Conservation (phyloP, 2,329 filamentous ascomycete genomes). For the Periconia digitata region DNA sequence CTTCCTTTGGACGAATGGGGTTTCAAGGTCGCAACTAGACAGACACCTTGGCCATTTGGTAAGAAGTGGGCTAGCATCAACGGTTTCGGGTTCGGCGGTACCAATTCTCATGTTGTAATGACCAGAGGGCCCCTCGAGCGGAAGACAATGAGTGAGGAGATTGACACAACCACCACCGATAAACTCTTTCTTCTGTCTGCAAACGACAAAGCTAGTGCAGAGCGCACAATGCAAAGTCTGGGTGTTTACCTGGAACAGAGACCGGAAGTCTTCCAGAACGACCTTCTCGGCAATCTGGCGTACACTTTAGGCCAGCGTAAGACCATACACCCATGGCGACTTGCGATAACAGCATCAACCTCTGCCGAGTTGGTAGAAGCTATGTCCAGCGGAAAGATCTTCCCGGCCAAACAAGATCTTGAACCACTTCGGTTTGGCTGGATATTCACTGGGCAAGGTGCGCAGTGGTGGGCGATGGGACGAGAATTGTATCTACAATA, state of each 20-base stretch:
- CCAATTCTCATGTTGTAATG: constrained; percentile 38
- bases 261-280: constrained; percentile 27
- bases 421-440: constrained; percentile 21
- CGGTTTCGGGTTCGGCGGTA: constrained; percentile 50
- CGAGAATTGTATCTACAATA: constrained; percentile 12
- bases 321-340: constrained; percentile 23
- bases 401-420: constrained; percentile 21
- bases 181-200: constrained; percentile 23
- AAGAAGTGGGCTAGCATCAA: constrained; percentile 48
- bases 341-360: constrained; percentile 18
- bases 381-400: constrained; percentile 18
- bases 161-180: constrained; percentile 17
- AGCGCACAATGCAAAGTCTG: constrained; percentile 23
- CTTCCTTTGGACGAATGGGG: constrained; percentile 26
- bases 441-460: constrained; percentile 38
- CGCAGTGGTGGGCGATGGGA: constrained; percentile 38
- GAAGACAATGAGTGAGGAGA: constrained; percentile 25
- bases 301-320: constrained; percentile 27
- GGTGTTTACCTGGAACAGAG: constrained; percentile 28
- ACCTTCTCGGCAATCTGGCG: constrained; percentile 26
- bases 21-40: constrained; percentile 18
- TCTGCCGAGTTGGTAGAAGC: constrained; percentile 17
- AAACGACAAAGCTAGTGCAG: constrained; percentile 18
- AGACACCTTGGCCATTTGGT: constrained; percentile 25
- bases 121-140: constrained; percentile 19